Conservation (phyloP, 2,329 filamentous ascomycete genomes). For the Dothideomycetidae sp. region DNA sequence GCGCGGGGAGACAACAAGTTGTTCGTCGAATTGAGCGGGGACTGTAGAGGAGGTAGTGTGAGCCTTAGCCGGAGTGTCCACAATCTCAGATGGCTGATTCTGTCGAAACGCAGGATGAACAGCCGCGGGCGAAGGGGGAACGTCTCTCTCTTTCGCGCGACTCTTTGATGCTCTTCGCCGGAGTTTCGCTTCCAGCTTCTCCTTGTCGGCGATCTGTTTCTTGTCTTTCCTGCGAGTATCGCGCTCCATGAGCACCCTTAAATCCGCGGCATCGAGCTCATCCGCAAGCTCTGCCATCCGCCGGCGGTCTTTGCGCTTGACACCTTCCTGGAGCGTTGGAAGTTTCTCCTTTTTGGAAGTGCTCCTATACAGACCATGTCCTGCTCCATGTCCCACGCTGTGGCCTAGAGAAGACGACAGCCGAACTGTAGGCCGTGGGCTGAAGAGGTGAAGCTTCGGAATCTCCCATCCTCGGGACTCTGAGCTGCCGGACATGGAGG, state of each 20-base stretch:
- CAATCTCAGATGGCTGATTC: slow-evolving; percentile 1
- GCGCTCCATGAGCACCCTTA: slow-evolving; percentile 80
- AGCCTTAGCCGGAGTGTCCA: slow-evolving; percentile 3
- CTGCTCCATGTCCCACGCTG: slow-evolving; percentile 24
- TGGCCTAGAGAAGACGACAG: slow-evolving; percentile 47
- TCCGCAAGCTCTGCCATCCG: slow-evolving; percentile 60
- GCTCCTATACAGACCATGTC: slow-evolving; percentile 10
- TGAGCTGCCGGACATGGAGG: slow-evolving; percentile 59
- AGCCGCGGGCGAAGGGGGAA: slow-evolving; percentile 16
- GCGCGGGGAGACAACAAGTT: no score
- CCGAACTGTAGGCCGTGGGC: slow-evolving; percentile 70
- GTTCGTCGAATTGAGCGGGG: no score
- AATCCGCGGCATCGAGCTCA: slow-evolving; percentile 66
- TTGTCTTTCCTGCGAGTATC: slow-evolving; percentile 68
- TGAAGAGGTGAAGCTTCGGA: slow-evolving; percentile 64
- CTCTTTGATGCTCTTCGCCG: slow-evolving; percentile 51
- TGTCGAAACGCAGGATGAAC: slow-evolving; percentile 23
- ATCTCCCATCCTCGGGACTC: slow-evolving; percentile 68
- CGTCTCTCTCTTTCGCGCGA: slow-evolving; percentile 38
- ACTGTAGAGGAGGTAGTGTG: slow-evolving; percentile 21
- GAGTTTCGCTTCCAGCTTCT: slow-evolving; percentile 50
- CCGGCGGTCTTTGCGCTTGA: slow-evolving; percentile 39
- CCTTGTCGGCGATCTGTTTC: slow-evolving; percentile 53
- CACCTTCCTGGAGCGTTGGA: slow-evolving; percentile 13
- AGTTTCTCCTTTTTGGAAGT: slow-evolving; percentile 22